A percentile compares a stretch with the other conserved stretches of the same genome.
These are phyloP conservation scores for Aquilaria yunnanensis DNA, from an alignment of 345 rosid genomes.

Conservation along the genomic window DNA sequence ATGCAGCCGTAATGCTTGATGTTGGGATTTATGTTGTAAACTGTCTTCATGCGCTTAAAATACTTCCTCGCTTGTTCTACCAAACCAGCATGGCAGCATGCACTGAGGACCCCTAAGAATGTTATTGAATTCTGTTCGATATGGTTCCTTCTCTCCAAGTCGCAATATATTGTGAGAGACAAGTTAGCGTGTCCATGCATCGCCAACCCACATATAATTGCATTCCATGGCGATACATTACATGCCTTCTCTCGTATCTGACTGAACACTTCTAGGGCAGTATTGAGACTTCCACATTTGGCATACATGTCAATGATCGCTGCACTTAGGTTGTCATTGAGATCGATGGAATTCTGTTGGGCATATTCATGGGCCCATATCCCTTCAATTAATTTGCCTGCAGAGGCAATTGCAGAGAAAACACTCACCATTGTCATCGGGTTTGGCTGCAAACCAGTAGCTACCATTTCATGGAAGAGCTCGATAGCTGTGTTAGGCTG, in stretches of 20 bases:
- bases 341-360: constrained; percentile 30
- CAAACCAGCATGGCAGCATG: constrained; percentile 73
- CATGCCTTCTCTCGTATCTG: constrained; percentile 29
- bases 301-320: constrained; percentile 88
- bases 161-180: constrained; percentile 49
- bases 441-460: constrained; percentile 47
- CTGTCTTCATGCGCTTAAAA: constrained; percentile 51
- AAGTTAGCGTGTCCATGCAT: constrained; percentile 55
- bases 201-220: constrained; percentile 73
- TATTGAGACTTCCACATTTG: constrained; percentile 73
- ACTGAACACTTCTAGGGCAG: constrained; percentile 54
- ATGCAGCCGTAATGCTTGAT: constrained; percentile 63
- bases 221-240: constrained; percentile 79
- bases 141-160: constrained; percentile 32
- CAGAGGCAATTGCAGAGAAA: constrained; percentile 57
- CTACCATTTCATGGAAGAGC: constrained; percentile 54
- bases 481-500: constrained; percentile 47
- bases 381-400: constrained; percentile 61
- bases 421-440: constrained; percentile 81
- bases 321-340: constrained; percentile 63
- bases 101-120: constrained; percentile 69
- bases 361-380: constrained; percentile 52
- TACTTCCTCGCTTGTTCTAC: constrained; percentile 48
- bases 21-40: constrained; percentile 47
- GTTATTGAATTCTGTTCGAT: constrained; percentile 57